These are phyloP conservation scores for Oryza punctata DNA, from an alignment of 176 grass and related monocot species.

Conservation along the genomic window DNA sequence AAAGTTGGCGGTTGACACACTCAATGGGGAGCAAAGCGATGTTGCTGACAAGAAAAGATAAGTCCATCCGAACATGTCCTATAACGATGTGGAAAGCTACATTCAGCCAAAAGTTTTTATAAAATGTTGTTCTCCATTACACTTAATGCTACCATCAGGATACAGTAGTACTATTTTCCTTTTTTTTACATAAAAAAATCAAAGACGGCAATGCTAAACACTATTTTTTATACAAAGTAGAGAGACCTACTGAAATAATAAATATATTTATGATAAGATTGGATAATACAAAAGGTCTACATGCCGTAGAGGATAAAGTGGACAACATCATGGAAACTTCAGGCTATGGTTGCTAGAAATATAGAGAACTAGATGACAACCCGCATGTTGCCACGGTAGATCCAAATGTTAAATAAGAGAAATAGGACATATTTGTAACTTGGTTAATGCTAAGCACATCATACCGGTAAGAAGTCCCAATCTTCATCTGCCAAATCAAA, in stretches of 20 bases:
- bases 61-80: not conserved
- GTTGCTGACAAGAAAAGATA: not conserved
- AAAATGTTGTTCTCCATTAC: not conserved
- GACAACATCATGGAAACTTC: slow-evolving; percentile 2
- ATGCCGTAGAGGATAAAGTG: no score
- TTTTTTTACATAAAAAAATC: not conserved
- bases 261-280: not conserved
- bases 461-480: slow-evolving; percentile 80
- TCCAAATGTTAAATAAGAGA: not conserved
- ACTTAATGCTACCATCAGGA: slow-evolving; percentile 11
- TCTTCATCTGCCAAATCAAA: slow-evolving; percentile 74
- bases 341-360: slow-evolving; percentile 9
- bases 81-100: not conserved
- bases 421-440: not conserved
- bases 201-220: not conserved
- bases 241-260: not conserved
- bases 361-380: no score
- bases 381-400: not conserved
- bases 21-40: not conserved
- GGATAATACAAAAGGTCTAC: not conserved
- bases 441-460: slow-evolving; percentile 15
- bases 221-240: not conserved
- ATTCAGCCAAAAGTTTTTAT: not conserved
- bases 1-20: not conserved
- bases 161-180: slow-evolving; percentile 10